Evolutionary conservation across 1,284 basidiomycete genomes (phyloP).

Genomic region (Cryptococcus maquisensis): DNA sequence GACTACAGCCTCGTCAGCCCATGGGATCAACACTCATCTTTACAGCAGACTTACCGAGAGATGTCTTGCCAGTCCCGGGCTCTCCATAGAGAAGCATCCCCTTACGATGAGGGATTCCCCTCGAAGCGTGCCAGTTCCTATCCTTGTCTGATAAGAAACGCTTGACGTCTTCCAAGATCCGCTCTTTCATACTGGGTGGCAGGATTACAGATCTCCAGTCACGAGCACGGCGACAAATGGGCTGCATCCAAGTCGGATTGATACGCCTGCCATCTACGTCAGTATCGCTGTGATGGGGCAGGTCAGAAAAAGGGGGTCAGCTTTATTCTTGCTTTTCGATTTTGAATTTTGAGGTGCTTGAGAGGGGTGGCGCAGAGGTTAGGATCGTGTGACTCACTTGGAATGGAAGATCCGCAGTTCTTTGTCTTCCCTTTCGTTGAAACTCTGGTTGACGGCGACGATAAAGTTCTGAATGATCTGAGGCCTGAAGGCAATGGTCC

Average conservation of each 20-base stretch:
- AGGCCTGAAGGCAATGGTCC: conserved; percentile 16
- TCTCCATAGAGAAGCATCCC: conserved; percentile 29
- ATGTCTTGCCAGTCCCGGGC: conserved; percentile 34
- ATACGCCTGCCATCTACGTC: conserved; percentile 8
- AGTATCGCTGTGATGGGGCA: background rate
- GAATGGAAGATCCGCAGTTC: conserved; percentile 32
- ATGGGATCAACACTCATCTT: background rate
- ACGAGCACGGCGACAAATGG: conserved; percentile 22
- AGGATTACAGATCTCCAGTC: conserved; percentile 32
- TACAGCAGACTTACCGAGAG: conserved; percentile 17
- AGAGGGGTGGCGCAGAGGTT: background rate
- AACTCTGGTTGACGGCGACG: conserved; percentile 17
- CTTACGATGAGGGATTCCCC: conserved; percentile 31
- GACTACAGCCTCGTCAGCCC: conserved; percentile 6
- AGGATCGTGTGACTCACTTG: conserved; percentile 9
- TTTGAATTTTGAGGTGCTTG: background rate
- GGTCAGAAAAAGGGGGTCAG: background rate
- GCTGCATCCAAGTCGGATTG: conserved; percentile 18
- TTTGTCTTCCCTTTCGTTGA: conserved; percentile 18
- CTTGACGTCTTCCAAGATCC: conserved; percentile 21
- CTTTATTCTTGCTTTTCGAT: background rate
- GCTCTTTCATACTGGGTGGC: conserved; percentile 21
- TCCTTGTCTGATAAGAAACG: conserved; percentile 27
- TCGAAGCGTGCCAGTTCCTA: conserved; percentile 25
- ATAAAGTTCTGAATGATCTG: conserved; percentile 22